Conservation (phyloP, 768 basidiomycete genomes). For the Royoungia palumana region DNA sequence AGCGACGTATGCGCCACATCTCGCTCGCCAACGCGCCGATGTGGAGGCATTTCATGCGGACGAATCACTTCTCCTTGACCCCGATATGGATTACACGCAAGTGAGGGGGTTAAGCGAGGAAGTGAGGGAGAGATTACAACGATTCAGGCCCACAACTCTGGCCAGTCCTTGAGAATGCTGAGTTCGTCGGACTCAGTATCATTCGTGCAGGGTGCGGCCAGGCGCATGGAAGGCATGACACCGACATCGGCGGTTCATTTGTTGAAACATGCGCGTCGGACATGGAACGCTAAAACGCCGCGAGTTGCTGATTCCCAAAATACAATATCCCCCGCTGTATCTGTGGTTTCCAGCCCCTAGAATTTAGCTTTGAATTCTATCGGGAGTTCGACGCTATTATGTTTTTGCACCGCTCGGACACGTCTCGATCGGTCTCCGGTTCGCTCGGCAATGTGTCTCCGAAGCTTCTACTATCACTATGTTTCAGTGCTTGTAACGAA, state of each 20-base stretch:
- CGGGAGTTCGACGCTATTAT: neutral
- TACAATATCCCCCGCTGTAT: neutral
- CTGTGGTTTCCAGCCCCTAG: neutral
- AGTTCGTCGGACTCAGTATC: neutral
- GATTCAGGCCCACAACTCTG: constrained; percentile 64
- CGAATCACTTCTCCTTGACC: constrained; percentile 66
- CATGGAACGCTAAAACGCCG: constrained; percentile 16
- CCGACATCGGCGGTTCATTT: constrained; percentile 69
- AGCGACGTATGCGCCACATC: constrained; percentile 63
- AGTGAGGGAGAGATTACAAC: constrained; percentile 60
- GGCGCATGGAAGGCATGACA: constrained; percentile 92
- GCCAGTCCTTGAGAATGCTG: constrained; percentile 34
- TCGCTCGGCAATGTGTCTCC: neutral
- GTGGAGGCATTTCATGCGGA: constrained; percentile 71
- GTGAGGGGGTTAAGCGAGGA: constrained; percentile 75
- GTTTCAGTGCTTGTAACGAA: no score
- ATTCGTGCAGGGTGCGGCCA: constrained; percentile 74
- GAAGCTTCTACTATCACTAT: no score
- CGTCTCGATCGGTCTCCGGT: neutral
- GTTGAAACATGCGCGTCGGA: constrained; percentile 56
- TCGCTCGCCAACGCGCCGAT: constrained; percentile 73
- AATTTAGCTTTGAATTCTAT: neutral
- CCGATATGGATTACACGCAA: constrained; percentile 62
- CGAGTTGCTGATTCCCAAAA: neutral
- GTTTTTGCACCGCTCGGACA: neutral